These are phyloP conservation scores for Nicotiana undulata DNA, from an alignment of 257 asterid genomes.

Conservation along the genomic window DNA sequence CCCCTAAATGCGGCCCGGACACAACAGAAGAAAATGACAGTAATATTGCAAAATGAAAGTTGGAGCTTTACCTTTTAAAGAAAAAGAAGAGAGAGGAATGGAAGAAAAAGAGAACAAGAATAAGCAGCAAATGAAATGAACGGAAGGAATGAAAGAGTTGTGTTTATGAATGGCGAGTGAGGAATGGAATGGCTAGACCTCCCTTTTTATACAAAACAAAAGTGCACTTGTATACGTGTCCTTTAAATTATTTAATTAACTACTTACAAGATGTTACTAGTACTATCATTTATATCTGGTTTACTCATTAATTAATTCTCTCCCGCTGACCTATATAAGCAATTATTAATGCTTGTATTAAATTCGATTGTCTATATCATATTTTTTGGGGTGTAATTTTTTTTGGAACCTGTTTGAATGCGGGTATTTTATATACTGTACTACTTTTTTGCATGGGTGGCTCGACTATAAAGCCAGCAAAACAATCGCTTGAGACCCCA, in stretches of 20 bases:
- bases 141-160: conserved; percentile 19
- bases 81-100: neutral
- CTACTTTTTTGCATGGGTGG: too few relatives aligned
- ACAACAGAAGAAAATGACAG: neutral
- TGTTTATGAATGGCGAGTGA: conserved; percentile 18
- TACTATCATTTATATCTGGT: too few relatives aligned
- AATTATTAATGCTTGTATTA: too few relatives aligned
- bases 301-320: too few relatives aligned
- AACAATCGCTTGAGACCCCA: too few relatives aligned
- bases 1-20: too few relatives aligned
- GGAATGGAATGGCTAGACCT: neutral
- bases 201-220: conserved; percentile 10
- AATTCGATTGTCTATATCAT: too few relatives aligned
- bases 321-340: too few relatives aligned
- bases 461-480: too few relatives aligned
- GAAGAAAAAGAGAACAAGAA: neutral
- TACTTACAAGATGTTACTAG: neutral
- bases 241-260: neutral
- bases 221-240: neutral
- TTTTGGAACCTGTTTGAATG: too few relatives aligned
- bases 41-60: neutral
- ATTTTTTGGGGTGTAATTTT: too few relatives aligned
- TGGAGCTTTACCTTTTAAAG: neutral
- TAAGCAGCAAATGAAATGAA: neutral
- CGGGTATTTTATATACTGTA: too few relatives aligned